Conservation (phyloP, 108 stramenopile species). For the Cafeteria roenbergensis region DNA sequence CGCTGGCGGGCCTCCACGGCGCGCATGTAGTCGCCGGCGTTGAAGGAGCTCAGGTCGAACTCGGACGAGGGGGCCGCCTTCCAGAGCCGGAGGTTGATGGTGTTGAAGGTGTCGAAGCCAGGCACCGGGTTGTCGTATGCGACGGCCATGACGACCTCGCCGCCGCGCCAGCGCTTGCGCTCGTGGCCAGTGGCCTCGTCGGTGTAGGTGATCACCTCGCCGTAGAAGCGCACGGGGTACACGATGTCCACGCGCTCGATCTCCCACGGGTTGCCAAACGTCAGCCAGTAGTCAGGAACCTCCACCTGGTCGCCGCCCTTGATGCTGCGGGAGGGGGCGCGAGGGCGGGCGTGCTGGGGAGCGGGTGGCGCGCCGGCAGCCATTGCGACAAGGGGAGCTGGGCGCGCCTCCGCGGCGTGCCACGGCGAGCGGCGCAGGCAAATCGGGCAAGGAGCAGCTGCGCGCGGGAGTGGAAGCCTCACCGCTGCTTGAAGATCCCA, state of each 20-base stretch:
- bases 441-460: too few relatives aligned
- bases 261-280: conserved; percentile 8
- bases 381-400: too few relatives aligned
- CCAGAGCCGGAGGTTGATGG: conserved; percentile 9
- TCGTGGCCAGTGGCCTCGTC: not conserved
- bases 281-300: conserved; percentile 6
- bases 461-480: too few relatives aligned
- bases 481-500: conserved; percentile 6
- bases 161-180: not conserved
- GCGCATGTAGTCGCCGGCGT: conserved; percentile 6
- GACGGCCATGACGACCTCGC: not conserved
- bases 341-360: too few relatives aligned
- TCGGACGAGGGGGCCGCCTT: not conserved
- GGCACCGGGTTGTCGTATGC: conserved; percentile 11
- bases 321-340: too few relatives aligned
- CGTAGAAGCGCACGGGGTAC: conserved; percentile 12
- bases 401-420: too few relatives aligned
- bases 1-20: conserved; percentile 3
- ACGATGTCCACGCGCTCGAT: not conserved
- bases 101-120: conserved; percentile 1
- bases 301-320: not conserved
- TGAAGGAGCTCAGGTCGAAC: conserved; percentile 7
- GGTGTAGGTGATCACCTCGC: not conserved
- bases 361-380: too few relatives aligned
- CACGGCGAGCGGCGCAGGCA: too few relatives aligned